Evolutionary conservation across 441 rosid genomes (phyloP).

Genomic region (Gossypium schwendimanii): DNA sequence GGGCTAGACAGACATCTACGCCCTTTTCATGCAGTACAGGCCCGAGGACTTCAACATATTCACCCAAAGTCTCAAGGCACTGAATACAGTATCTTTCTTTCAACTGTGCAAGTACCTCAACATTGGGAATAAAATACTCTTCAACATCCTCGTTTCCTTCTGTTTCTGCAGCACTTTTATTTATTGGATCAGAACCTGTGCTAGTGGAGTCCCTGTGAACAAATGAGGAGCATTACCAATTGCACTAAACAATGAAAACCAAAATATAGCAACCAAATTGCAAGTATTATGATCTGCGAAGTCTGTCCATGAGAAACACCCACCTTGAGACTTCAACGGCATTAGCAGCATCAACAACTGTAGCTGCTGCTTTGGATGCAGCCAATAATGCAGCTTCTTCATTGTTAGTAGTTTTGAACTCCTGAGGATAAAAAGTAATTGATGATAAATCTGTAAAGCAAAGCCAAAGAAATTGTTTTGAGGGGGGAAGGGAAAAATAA

Average conservation of each 20-base stretch:
- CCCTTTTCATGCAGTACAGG: conserved; percentile 98
- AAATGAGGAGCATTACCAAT: conserved; percentile 19
- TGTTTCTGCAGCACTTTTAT: conserved; percentile 30
- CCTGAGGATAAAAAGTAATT: conserved; percentile 35
- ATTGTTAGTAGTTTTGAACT: conserved; percentile 47
- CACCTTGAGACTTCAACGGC: conserved; percentile 78
- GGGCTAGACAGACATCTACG: conserved; percentile 82
- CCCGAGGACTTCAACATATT: conserved; percentile 92
- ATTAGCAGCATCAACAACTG: conserved; percentile 85
- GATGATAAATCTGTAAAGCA: conserved; percentile 7
- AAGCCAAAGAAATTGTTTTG: background rate
- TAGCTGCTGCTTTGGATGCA: conserved; percentile 84
- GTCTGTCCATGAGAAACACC: conserved; percentile 17
- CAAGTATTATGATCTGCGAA: background rate
- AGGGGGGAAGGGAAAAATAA: background rate
- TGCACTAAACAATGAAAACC: conserved; percentile 9
- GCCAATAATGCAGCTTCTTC: conserved; percentile 94
- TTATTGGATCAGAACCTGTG: conserved; percentile 33
- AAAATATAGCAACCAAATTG: background rate
- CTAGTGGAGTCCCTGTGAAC: conserved; percentile 47
- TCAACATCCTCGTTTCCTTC: conserved; percentile 43
- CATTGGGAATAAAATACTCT: conserved; percentile 66
- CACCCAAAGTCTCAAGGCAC: conserved; percentile 87
- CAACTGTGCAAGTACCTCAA: conserved; percentile 61
- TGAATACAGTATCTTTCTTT: conserved; percentile 91